Conservation (phyloP, 2,329 filamentous ascomycete species). For the Pyrenophora seminiperda region DNA sequence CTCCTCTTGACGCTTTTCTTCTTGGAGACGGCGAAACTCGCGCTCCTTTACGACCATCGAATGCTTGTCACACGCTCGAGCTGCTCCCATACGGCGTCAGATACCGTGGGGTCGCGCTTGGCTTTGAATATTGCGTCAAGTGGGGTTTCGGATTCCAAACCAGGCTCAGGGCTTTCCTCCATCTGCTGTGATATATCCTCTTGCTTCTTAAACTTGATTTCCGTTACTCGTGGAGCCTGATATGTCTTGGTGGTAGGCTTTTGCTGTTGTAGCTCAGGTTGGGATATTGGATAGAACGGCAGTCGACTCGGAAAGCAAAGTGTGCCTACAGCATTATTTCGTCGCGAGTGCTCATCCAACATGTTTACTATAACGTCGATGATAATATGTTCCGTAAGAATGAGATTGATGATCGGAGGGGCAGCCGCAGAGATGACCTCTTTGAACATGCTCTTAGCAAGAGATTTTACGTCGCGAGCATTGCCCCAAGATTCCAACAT, state of each 20-base stretch:
- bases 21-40: slow-evolving; percentile 46
- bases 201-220: slow-evolving; percentile 8
- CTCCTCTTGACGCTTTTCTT: slow-evolving; percentile 28
- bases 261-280: slow-evolving; percentile 8
- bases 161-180: neutral
- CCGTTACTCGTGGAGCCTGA: neutral
- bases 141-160: slow-evolving; percentile 1
- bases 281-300: neutral
- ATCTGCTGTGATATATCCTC: neutral
- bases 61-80: slow-evolving; percentile 58
- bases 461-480: slow-evolving; percentile 64
- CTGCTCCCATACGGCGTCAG: slow-evolving; percentile 65
- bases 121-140: slow-evolving; percentile 1
- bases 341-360: slow-evolving; percentile 40
- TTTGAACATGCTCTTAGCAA: slow-evolving; percentile 59
- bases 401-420: slow-evolving; percentile 21
- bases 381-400: slow-evolving; percentile 33
- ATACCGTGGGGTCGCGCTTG: slow-evolving; percentile 53
- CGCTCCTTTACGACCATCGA: slow-evolving; percentile 37
- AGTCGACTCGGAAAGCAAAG: slow-evolving; percentile 14
- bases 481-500: slow-evolving; percentile 63
- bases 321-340: slow-evolving; percentile 28
- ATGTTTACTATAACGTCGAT: slow-evolving; percentile 37
- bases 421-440: slow-evolving; percentile 30
- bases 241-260: neutral